Base-by-base conservation (phyloP, 805 yeast genomes). In the Kuraishia cidri region DNA sequence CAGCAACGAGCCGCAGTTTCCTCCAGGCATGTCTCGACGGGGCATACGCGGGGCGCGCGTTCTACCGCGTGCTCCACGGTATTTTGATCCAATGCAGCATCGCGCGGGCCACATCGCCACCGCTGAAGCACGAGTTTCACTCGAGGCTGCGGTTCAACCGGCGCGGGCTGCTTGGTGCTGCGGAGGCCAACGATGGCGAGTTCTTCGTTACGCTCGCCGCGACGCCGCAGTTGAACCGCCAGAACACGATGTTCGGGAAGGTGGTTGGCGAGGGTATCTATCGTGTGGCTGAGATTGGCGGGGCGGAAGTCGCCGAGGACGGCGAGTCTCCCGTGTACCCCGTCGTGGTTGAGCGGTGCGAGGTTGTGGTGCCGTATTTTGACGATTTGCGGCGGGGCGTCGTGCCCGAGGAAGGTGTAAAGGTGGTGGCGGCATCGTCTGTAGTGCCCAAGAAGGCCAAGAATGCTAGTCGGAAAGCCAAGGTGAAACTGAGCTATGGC, bases 121-220 rank as follows among this genome's bases (percentile, higher is more conserved):
- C 30, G 29, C 52, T 56, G 30, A 41, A 44, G 26, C 57, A 56
- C 36, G 87, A 79, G 46, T 57, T 54, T 37, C 71, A 75, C 46
- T 48, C 69, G 2, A 52, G 86, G 21, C 49, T 80, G 27, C 52
- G 63, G 32, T 73, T 68, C 46, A 55, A 52, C 24, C 58, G 62
- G 26, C 59, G 79, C 31, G 87, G 86, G 0, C 46, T 71, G 6
- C 39, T 80, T 2, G 84, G 76, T 0, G 60, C 67, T 41, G 70
- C 70, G 9, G 60, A 56, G 31, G 40, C 48, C 15, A 48, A 46
- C 24, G 59, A 53, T 27, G 60, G 64, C 7, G 60, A 56, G 44
- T 65, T 73, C 42, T 62, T 75, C 44, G 62, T 75, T 13, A 72
- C 82, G 1, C 46, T 67, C 31, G 59, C 52, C 6, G 68, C 68